Percentiles rank a stretch among this genome's conserved stretches.
Evolutionary conservation across 2,329 filamentous ascomycete species (phyloP).

Genomic region (Hymenoscyphus infarciens): DNA sequence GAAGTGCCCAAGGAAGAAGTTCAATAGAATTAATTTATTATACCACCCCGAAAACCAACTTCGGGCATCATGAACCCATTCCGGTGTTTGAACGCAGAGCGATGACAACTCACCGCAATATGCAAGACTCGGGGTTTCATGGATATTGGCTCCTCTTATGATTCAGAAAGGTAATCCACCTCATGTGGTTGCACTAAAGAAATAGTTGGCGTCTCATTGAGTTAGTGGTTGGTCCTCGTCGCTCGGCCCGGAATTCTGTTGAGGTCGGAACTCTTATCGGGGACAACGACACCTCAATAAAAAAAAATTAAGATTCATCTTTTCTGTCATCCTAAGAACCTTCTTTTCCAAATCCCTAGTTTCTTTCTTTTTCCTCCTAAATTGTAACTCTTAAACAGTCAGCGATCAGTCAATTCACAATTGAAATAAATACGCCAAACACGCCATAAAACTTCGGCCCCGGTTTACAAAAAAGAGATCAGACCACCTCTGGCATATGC

Average conservation of each 20-base stretch:
- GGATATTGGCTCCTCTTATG: not conserved
- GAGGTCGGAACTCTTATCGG: not conserved
- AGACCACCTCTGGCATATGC: too few relatives aligned
- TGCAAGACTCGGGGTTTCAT: not conserved
- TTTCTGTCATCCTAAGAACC: not conserved
- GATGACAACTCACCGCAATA: slow-evolving; percentile 1
- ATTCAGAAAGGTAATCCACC: not conserved
- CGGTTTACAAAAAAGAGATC: not conserved
- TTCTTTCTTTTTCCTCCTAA: not conserved
- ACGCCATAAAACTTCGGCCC: not conserved
- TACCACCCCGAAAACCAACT: not conserved
- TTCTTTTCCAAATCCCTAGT: not conserved
- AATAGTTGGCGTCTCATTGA: not conserved
- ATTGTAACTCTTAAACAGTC: not conserved
- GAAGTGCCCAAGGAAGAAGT: not conserved
- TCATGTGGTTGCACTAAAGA: not conserved
- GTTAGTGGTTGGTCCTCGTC: not conserved
- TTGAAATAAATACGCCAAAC: not conserved
- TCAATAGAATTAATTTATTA: not conserved
- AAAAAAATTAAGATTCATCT: not conserved
- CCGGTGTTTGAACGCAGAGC: not conserved
- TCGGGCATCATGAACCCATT: not conserved
- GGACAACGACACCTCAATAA: not conserved
- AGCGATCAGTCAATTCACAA: not conserved
- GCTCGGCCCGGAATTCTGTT: not conserved